phyloP scores from a whole-genome alignment of 768 basidiomycete genomes.

The Tricholoma saponaceum region DNA sequence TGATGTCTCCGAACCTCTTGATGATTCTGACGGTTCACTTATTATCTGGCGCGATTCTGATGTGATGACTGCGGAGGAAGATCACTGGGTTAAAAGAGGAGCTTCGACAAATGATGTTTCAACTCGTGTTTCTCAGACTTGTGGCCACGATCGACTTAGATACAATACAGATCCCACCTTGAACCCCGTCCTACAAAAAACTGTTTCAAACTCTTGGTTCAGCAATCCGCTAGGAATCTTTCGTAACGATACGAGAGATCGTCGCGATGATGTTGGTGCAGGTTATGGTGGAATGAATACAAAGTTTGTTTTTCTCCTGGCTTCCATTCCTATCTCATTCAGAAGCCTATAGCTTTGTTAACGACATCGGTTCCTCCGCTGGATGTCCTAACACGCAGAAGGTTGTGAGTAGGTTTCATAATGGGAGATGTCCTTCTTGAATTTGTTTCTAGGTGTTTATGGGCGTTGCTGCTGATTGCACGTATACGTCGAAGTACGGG shows the following conservation, averaged over 20 bases:
- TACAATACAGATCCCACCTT: conserved; percentile 60
- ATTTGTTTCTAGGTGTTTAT: conserved; percentile 50
- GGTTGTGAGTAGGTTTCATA: conserved; percentile 42
- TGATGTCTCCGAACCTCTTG: conserved; percentile 32
- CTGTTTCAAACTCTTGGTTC: conserved; percentile 31
- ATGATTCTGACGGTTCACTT: conserved; percentile 45
- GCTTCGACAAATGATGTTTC: conserved; percentile 20
- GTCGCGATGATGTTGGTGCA: conserved; percentile 55
- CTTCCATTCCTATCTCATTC: neutral
- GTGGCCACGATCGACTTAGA: conserved; percentile 65
- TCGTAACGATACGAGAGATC: conserved; percentile 31
- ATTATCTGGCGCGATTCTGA: conserved; percentile 79
- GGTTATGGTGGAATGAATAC: conserved; percentile 45
- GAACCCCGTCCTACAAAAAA: conserved; percentile 45
- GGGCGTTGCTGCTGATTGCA: conserved; percentile 88
- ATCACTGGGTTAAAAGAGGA: conserved; percentile 27
- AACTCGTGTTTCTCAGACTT: conserved; percentile 35
- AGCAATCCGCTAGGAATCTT: conserved; percentile 36
- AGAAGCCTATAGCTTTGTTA: conserved; percentile 49
- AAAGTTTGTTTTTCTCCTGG: conserved; percentile 39
- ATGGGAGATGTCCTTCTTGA: conserved; percentile 1
- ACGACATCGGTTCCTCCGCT: conserved; percentile 58
- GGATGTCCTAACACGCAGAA: conserved; percentile 75
- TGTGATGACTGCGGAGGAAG: conserved; percentile 51
- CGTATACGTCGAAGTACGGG: conserved; percentile 64